Evolutionary conservation across 1,284 basidiomycete species (phyloP), one percentile per base, ranked within the genome.

Genomic region (Sparassis latifolia): DNA sequence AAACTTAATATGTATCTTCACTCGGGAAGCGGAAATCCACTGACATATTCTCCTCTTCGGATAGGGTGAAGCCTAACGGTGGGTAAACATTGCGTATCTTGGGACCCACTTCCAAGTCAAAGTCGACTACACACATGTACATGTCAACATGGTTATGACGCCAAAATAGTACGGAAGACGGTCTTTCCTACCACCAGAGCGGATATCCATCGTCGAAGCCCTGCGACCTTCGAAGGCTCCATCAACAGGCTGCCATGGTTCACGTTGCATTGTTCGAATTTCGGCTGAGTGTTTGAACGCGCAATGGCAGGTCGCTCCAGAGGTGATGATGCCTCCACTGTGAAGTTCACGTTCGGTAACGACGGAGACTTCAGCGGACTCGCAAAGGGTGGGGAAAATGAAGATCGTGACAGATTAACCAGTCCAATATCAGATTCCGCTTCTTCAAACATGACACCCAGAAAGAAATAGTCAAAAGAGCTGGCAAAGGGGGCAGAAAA

Each of bases 41-140:
- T 61, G 39, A 94, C 92, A 97, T 86, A 62, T 95, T 97, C 60
- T 89, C 89, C 54, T 73, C 77, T 67, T 88, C 92, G 39, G 71
- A 74, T 56, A 76, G 77, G 47, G 73, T 79, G 52, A 96, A 72
- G 56, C 69, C 73, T 30, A 81, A 71, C 4, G 75, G 78, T 44
- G 82, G 92, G 62, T 79, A 89, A 55, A 85, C 72, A 48, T 82
- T 80, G 56, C 84, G 80, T 27, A 97, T 76, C 7, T 89, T 84
- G 3, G 94, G 94, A 0, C 93, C 94, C 42, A 87, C 72, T 57
- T 95, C 91, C 44, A 93, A 66, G 67, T 95, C 92, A 62, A 96
- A 95, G 59, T 94, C 84, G 51, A 94, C 91, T 81, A 71, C 55
- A 46, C 4, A n/a, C 69, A 49, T 4, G 20, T 20, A 20, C 20